Base-by-base conservation (phyloP, 805 yeast genomes). In the Pichia manshurica region DNA sequence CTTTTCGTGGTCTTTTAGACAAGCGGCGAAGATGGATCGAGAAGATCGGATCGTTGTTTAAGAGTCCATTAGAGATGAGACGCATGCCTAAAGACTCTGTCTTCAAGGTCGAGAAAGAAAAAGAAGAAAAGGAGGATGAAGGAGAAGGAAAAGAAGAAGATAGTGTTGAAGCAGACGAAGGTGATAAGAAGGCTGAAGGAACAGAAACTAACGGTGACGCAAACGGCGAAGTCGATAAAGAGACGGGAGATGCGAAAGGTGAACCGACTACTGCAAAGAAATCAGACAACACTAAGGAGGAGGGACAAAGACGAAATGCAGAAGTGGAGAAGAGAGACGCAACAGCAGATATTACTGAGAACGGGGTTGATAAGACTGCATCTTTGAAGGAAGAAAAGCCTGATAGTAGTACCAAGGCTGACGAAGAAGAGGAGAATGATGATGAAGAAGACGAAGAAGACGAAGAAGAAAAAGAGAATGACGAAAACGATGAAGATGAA, bases 21-120 rank as follows among this genome's bases (percentile, higher is more conserved):
- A 93, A 93, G 68, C 77, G 98, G 46, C 70, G 65, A 47, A 79
- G 93, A 57, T 93, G 99, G 99, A 84, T 90, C 34, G 77, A 75
- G 20, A 87, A 83, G 62, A 87, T 93, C 53, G 98, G 98, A 1
- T 88, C 90, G 31, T 74, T 91, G 44, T 93, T 93, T 67, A 72
- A 69, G 49, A 74, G 82, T 22, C 72, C 72, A 16, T 79, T 82
- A 53, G 68, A 78, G 39, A 87, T 89, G 90, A 77, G 85, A 62
- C 69, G 93, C 21, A 79, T 84, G 48, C 96, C 96, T 2, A 63
- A 63, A 16, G 79, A 74, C 45, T 70, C 81, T 12, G 73, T 86
- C 8, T 84, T 89, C 50, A 69, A 54, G 36, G 60, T 60, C 19
- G 56, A 60, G 39, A 61, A 59, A 29, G 56, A 54, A 9, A 50